These are phyloP conservation scores for Plasmodium inui DNA, from an alignment of 169 alveolate genomes.

Conservation along the genomic window DNA sequence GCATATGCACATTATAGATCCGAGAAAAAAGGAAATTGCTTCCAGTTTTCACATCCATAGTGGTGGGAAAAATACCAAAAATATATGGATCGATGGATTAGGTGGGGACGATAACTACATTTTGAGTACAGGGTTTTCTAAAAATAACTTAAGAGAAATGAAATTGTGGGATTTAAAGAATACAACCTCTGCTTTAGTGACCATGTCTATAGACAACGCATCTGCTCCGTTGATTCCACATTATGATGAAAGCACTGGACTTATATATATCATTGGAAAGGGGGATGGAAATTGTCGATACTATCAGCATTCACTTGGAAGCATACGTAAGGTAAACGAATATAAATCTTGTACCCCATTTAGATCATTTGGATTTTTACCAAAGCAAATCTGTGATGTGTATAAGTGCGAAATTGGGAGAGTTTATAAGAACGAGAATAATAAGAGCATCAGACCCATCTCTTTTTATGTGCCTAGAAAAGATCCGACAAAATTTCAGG, in stretches of 20 bases:
- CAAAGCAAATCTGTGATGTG: slow-evolving; percentile 80
- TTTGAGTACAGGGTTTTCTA: slow-evolving; percentile 84
- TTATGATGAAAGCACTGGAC: slow-evolving; percentile 84
- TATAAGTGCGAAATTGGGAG: slow-evolving; percentile 86
- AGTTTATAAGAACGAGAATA: slow-evolving; percentile 78
- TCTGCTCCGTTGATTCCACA: slow-evolving; percentile 85
- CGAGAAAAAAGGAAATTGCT: slow-evolving; percentile 78
- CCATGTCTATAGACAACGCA: slow-evolving; percentile 81
- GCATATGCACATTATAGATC: slow-evolving; percentile 78
- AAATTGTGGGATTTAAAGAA: slow-evolving; percentile 84
- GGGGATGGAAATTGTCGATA: slow-evolving; percentile 85
- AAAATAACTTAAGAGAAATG: slow-evolving; percentile 82
- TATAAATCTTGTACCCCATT: slow-evolving; percentile 82
- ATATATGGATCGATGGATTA: slow-evolving; percentile 82
- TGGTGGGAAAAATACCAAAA: slow-evolving; percentile 79
- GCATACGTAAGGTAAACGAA: slow-evolving; percentile 80
- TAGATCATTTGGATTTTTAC: slow-evolving; percentile 82
- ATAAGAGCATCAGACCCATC: slow-evolving; percentile 80
- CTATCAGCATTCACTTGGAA: slow-evolving; percentile 81
- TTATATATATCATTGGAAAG: slow-evolving; percentile 80
- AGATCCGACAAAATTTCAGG: slow-evolving; percentile 77
- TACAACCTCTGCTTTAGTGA: slow-evolving; percentile 61
- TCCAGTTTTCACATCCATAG: slow-evolving; percentile 77
- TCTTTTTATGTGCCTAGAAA: slow-evolving; percentile 82
- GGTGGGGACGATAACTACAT: slow-evolving; percentile 78